Percentiles rank a stretch among this genome's conserved stretches.
Evolutionary conservation across 2,329 filamentous ascomycete genomes (phyloP).

Genomic region (Monilinia vaccinii-corymbosi): DNA sequence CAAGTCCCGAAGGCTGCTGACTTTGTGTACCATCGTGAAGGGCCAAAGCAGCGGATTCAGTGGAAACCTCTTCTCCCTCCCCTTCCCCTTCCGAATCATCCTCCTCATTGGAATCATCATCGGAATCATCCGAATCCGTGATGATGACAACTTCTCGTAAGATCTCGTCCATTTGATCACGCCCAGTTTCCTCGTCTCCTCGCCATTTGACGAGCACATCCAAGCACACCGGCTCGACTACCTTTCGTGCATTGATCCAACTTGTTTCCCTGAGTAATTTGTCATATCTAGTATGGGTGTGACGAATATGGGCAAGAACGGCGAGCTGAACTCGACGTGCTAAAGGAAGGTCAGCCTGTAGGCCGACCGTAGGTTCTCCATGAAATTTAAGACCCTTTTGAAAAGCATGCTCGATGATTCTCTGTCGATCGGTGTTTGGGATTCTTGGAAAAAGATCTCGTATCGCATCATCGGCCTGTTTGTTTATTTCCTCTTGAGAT

Average conservation of each 20-base stretch:
- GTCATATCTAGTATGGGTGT: conserved; percentile 59
- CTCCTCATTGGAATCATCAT: conserved; percentile 13
- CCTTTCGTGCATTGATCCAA: conserved; percentile 51
- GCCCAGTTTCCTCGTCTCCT: conserved; percentile 59
- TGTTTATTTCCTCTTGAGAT: conserved; percentile 50
- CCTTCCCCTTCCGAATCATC: conserved; percentile 13
- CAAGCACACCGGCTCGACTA: conserved; percentile 51
- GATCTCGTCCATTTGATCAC: conserved; percentile 59
- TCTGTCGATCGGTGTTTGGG: conserved; percentile 53
- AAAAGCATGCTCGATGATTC: conserved; percentile 55
- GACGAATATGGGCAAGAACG: conserved; percentile 56
- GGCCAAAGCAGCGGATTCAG: conserved; percentile 13
- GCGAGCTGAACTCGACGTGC: conserved; percentile 56
- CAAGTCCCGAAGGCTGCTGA: neutral
- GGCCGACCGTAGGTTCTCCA: conserved; percentile 48
- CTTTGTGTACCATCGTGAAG: conserved; percentile 9
- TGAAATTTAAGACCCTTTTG: conserved; percentile 45
- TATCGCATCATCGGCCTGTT: conserved; percentile 52
- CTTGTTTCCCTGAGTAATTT: conserved; percentile 47
- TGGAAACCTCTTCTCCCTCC: conserved; percentile 18
- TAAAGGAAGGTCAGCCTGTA: conserved; percentile 46
- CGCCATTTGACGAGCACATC: conserved; percentile 63
- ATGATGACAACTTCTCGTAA: conserved; percentile 58
- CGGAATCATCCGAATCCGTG: conserved; percentile 28
- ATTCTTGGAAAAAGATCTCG: conserved; percentile 57